Percentiles rank a stretch among this genome's conserved stretches.
Conservation (phyloP, 2,329 filamentous ascomycete genomes). For the Pseudogymnoascus destructans region DNA sequence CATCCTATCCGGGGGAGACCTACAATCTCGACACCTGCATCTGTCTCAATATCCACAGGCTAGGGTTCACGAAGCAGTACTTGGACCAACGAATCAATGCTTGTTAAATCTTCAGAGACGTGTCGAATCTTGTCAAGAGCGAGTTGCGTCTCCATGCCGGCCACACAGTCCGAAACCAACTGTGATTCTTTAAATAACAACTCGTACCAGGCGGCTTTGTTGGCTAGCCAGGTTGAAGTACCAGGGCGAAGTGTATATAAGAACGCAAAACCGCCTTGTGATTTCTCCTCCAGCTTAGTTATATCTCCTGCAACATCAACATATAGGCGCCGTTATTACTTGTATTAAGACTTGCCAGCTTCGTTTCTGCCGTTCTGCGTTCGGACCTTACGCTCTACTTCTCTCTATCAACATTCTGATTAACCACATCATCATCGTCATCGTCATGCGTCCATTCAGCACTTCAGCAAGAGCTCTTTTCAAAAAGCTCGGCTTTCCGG, state of each 20-base stretch:
- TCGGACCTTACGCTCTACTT: not conserved
- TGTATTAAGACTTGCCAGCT: not conserved
- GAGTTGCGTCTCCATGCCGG: no score
- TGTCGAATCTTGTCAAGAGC: no score
- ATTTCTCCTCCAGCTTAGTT: not conserved
- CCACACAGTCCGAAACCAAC: no score
- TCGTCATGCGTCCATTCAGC: not conserved
- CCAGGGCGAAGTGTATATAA: not conserved
- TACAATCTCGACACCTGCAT: no score
- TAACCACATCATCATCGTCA: not conserved
- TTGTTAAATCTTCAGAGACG: no score
- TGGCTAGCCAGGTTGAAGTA: not conserved
- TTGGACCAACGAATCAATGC: no score
- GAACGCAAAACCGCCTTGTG: not conserved
- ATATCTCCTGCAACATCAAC: not conserved
- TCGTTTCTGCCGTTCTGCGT: not conserved
- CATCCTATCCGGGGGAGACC: no score
- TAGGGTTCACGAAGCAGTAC: no score
- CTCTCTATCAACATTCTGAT: not conserved
- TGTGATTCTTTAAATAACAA: not conserved
- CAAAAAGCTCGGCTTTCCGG: not conserved
- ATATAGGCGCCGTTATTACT: not conserved
- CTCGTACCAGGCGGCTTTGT: not conserved
- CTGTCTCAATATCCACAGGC: no score
- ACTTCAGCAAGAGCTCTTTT: not conserved